These are phyloP conservation scores for Blastomyces emzantsi DNA, from an alignment of 2,329 filamentous ascomycete genomes.

Conservation along the genomic window DNA sequence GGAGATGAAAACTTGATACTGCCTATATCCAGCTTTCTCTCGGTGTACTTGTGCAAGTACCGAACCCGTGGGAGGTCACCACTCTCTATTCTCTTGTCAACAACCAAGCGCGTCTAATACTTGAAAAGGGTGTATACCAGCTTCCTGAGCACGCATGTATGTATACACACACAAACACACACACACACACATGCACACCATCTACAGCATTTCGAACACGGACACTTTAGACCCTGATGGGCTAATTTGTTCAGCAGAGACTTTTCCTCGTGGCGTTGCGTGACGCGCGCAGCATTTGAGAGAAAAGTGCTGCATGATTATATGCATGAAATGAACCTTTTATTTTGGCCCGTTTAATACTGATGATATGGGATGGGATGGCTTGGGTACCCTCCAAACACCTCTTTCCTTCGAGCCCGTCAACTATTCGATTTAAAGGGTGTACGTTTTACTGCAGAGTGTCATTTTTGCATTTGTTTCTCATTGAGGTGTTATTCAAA, in stretches of 20 bases:
- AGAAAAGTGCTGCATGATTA: background rate
- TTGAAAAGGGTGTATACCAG: background rate
- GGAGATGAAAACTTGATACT: background rate
- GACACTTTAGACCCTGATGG: background rate
- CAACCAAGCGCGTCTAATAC: background rate
- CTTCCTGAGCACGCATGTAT: background rate
- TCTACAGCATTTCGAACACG: background rate
- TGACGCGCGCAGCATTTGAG: background rate
- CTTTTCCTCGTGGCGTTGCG: slow-evolving; percentile 1
- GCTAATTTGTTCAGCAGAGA: background rate
- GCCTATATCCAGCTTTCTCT: background rate
- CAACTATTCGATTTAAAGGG: background rate
- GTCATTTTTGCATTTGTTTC: background rate
- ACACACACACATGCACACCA: background rate
- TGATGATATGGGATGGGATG: background rate
- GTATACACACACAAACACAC: background rate
- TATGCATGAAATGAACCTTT: background rate
- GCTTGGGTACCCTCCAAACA: background rate
- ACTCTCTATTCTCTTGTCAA: background rate
- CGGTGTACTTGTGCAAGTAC: background rate
- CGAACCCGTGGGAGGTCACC: background rate
- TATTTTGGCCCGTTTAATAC: background rate
- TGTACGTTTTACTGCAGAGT: background rate
- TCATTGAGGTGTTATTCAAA: background rate
- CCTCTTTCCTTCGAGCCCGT: background rate